Evolutionary conservation across 164 flowering plant genomes (phyloP), one percentile per base, ranked within the genome.

Genomic region (Aristolochia californica): DNA sequence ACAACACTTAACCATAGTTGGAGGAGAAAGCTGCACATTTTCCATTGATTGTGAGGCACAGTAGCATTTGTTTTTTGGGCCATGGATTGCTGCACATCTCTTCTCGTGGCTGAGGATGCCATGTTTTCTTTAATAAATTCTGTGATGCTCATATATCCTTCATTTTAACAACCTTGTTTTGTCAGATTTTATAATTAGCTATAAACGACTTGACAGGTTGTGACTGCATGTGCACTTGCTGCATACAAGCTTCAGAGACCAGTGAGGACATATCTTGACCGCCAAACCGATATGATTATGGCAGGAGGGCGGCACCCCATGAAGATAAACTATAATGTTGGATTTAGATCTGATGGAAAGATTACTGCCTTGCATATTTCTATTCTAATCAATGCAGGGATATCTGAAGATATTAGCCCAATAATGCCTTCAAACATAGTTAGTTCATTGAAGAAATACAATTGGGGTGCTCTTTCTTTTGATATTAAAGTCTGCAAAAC

Each of bases 271-370:
- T 91, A 86, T 66, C 70, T 88, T 18, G 77, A 83, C 50, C 83
- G 95, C 44, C 82, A 83, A 77, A 80, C 88, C 21, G 98, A 86
- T 70, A 88, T 91, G 96, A 77, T 84, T 63, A 78, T 79, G 73
- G 73, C 82, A 16, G 96, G 94, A 68, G 98, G 96, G 77, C 73
- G 98, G 54, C 95, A 91, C 68, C 98, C 98, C 34, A 84, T 85
- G 89, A 78, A 88, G 59, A 66, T 88, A 70, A 82, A 79, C 2
- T 91, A 86, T 40, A 74, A 62, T 62, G 91, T 88, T 1, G 96
- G 98, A 44, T 91, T 88, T 73, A 91, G 84, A 61, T 71, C 80
- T 21, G 68, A 72, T 70, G 96, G 96, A 30, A 86, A 84, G 68
- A 77, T 91, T 55, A 88, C 96, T 25, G 96, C 90, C 40, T 68